phyloP scores from a whole-genome alignment of 2,329 filamentous ascomycete genomes.

The Trichoderma lentiforme region DNA sequence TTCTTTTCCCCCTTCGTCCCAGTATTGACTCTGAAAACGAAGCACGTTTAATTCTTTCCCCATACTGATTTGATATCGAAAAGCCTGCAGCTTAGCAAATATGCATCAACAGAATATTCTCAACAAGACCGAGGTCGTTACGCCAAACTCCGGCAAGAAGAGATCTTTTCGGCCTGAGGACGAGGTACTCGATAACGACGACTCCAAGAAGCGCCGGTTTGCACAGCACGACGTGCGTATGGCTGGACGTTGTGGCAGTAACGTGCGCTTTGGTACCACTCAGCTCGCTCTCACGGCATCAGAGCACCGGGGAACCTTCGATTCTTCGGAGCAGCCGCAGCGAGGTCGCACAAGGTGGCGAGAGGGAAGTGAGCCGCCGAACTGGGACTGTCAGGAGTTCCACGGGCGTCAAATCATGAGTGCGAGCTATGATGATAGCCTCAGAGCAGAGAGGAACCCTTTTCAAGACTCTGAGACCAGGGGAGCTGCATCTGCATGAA shows the following conservation, averaged over 20 bases:
- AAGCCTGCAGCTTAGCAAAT: background rate
- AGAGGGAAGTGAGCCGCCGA: background rate
- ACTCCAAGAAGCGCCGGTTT: background rate
- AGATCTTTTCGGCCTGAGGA: background rate
- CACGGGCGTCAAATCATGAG: background rate
- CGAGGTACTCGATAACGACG: background rate
- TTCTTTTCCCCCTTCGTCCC: background rate
- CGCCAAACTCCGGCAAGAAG: background rate
- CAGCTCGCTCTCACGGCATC: background rate
- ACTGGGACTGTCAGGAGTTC: background rate
- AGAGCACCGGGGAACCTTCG: background rate
- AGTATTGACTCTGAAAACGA: background rate
- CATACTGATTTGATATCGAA: background rate
- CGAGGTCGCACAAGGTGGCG: constrained; percentile 5
- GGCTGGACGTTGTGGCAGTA: background rate
- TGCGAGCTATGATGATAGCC: background rate
- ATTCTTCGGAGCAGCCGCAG: background rate
- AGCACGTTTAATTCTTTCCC: background rate
- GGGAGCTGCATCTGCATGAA: no score
- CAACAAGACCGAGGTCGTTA: background rate
- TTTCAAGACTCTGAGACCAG: background rate
- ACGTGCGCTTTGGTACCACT: background rate
- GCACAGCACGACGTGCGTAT: background rate
- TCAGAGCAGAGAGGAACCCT: background rate
- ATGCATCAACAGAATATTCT: background rate